These are phyloP conservation scores for Podaxis sp. DNA, from an alignment of 768 basidiomycete genomes.

Conservation along the genomic window DNA sequence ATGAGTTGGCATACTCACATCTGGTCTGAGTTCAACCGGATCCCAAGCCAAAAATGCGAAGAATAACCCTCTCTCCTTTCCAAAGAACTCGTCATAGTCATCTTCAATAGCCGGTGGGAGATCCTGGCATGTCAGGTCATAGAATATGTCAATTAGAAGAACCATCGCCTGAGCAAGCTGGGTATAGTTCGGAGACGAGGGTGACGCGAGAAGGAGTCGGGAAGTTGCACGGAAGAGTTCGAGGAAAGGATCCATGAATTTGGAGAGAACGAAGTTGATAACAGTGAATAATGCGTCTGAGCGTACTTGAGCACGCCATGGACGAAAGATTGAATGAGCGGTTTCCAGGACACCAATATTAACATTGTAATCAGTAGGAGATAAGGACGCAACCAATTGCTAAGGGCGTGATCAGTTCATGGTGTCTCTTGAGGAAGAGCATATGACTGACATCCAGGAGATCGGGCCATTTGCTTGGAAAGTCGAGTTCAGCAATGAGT, in stretches of 20 bases:
- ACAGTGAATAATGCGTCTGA: constrained; percentile 84
- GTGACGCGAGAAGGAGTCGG: constrained; percentile 43
- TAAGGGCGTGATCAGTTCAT: constrained; percentile 27
- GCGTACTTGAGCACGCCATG: constrained; percentile 90
- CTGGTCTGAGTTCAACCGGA: constrained; percentile 60
- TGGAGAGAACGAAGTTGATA: constrained; percentile 86
- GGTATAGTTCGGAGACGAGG: constrained; percentile 39
- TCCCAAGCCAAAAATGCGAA: constrained; percentile 83
- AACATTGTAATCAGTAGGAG: constrained; percentile 73
- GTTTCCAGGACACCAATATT: constrained; percentile 92
- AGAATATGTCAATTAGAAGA: constrained; percentile 82
- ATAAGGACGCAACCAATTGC: constrained; percentile 89
- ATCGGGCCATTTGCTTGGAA: constrained; percentile 84
- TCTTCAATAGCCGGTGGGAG: constrained; percentile 95
- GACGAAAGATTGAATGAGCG: constrained; percentile 92
- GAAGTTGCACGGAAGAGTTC: constrained; percentile 75
- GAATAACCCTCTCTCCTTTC: constrained; percentile 64
- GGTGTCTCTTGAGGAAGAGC: not conserved
- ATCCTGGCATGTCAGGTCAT: constrained; percentile 94
- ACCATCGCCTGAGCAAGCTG: constrained; percentile 72
- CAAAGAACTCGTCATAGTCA: constrained; percentile 79
- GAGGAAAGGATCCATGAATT: constrained; percentile 84
- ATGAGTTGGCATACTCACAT: constrained; percentile 46
- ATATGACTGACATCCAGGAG: constrained; percentile 77
- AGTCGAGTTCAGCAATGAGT: constrained; percentile 89